Evolutionary conservation across 2,329 filamentous ascomycete genomes (phyloP).

Genomic region (Diaporthe amygdali): DNA sequence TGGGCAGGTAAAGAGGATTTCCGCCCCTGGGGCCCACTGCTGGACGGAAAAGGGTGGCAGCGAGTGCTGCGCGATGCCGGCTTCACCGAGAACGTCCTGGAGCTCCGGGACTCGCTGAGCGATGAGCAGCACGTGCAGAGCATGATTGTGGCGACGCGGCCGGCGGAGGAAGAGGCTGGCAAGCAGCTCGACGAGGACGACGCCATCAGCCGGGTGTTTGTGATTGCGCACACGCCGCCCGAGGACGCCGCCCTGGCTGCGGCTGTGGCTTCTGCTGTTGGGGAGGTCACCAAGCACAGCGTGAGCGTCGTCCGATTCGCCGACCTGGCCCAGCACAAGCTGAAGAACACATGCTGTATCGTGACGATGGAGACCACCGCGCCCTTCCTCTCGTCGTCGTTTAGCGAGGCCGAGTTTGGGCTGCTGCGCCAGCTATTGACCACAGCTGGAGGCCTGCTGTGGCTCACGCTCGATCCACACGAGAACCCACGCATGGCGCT

Average conservation of each 20-base stretch:
- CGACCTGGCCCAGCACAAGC: conserved; percentile 28
- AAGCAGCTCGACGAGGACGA: conserved; percentile 21
- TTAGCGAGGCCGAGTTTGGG: conserved; percentile 32
- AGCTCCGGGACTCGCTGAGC: conserved; percentile 18
- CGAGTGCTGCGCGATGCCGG: conserved; percentile 17
- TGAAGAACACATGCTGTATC: conserved; percentile 30
- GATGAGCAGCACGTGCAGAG: conserved; percentile 23
- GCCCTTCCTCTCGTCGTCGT: conserved; percentile 27
- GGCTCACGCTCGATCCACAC: conserved; percentile 38
- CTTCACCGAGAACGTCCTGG: conserved; percentile 19
- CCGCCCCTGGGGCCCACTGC: conserved; percentile 20
- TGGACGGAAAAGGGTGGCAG: conserved; percentile 17
- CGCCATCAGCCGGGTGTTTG: conserved; percentile 21
- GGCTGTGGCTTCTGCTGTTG: conserved; percentile 10
- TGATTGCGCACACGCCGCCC: conserved; percentile 14
- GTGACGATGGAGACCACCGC: conserved; percentile 29
- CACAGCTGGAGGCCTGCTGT: conserved; percentile 35
- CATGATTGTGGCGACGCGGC: conserved; percentile 23
- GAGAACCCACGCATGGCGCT: conserved; percentile 35
- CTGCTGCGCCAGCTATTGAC: conserved; percentile 34
- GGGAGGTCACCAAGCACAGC: not conserved
- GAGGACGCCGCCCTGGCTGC: conserved; percentile 4
- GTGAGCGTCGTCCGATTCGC: conserved; percentile 26
- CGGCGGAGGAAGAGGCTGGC: conserved; percentile 10
- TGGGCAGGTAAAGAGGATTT: conserved; percentile 34